Base-by-base conservation (phyloP, 106 monocot species). In the Dioscorea alata region DNA sequence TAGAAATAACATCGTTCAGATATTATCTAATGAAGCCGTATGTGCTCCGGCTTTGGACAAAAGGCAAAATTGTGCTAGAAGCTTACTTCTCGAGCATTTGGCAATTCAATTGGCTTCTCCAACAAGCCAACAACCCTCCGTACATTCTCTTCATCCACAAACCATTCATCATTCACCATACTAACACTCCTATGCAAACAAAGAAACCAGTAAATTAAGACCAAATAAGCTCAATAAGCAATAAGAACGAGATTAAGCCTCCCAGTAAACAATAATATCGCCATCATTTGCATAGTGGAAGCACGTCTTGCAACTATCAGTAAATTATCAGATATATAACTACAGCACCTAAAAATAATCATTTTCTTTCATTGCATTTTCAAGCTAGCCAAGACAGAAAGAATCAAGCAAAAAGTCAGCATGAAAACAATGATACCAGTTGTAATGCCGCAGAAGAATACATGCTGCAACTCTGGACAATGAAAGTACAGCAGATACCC, bases 101-200 rank as follows among this genome's bases (percentile, higher is more conserved):
- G 86, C 81, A 86, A 48, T 65, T 81, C 84, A 34, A 63, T 69
- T 12, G 79, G 65, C 33, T 84, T 84, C 67, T 90, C 90, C 71
- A 79, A 74, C 63, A 90, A 74, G 60, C 90, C 90, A 61, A 86
- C 90, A 71, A 64, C 63, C 76, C 65, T 86, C 15, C 90, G 75
- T 31, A 86, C 90, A 60, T 66, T 81, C 59, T 84, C 90, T 77
- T 90, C 90, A 81, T 86, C 84, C 21, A 81, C 90, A 77, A 90
- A 87, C 90, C 90, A 90, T 79, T 84, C 90, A 79, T 86, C 90
- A 62, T 90, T 86, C 77, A 90, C 90, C 76, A 71, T 90, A 75
- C 86, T 86, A 19, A 90, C 81, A 81, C 90, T 90, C 90, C 90
- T 86, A 80, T 23, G 56, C 31, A 12, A 49, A 12, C 13, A 4